phyloP scores from a whole-genome alignment of 345 rosid genomes.

The Populus tremula region DNA sequence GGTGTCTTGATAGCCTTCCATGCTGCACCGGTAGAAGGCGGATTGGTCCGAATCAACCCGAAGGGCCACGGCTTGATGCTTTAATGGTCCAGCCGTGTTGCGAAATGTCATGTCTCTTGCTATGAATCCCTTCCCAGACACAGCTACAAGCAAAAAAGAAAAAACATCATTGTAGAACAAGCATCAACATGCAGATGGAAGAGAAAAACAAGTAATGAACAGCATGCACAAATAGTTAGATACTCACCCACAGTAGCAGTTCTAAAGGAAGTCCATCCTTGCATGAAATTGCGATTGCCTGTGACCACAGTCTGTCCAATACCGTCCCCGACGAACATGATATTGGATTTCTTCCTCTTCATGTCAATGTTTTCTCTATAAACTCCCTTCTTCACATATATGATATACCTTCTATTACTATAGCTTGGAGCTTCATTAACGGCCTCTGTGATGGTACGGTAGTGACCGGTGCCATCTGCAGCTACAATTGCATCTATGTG shows the following conservation, averaged over 20 bases:
- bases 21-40: constrained; percentile 27
- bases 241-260: constrained; percentile 34
- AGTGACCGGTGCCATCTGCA: constrained; percentile 28
- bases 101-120: constrained; percentile 32
- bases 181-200: neutral
- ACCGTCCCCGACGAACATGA: constrained; percentile 33
- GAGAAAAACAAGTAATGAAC: neutral
- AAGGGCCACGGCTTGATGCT: constrained; percentile 27
- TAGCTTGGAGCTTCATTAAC: constrained; percentile 26
- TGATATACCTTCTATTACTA: constrained; percentile 20
- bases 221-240: too few species aligned
- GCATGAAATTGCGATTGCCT: constrained; percentile 26
- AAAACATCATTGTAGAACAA: neutral
- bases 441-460: constrained; percentile 25
- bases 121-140: constrained; percentile 29
- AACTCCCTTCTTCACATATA: constrained; percentile 28
- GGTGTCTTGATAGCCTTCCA: constrained; percentile 33
- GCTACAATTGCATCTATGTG: constrained; percentile 29
- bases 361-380: constrained; percentile 31
- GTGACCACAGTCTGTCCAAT: constrained; percentile 30
- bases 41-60: constrained; percentile 33
- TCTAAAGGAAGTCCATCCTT: constrained; percentile 38
- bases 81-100: constrained; percentile 24
- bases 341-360: constrained; percentile 31
- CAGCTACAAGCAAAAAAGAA: constrained; percentile 1